Evolutionary conservation across 2,329 filamentous ascomycete genomes (phyloP), one percentile per base, ranked within the genome.

Genomic region (Ophiosphaerella herpotricha): DNA sequence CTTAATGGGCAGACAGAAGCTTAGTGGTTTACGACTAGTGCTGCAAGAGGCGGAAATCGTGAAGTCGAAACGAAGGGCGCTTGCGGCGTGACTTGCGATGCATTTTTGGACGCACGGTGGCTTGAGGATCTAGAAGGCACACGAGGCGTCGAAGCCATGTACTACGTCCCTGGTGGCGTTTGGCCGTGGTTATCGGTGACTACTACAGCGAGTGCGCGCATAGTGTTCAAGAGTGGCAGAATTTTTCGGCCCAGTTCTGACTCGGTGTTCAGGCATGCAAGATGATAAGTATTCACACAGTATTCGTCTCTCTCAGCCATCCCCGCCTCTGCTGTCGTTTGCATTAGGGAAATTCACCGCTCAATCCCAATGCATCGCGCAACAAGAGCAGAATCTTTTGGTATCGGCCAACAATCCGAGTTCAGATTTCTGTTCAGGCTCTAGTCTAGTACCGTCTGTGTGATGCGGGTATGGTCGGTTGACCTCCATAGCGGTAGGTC

Each of bases 21-120:
- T 32, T 21, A 36, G 16, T 31, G 16, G 31, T 24, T 18, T 24
- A 13, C 24, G 36, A 11, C 34, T 38, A 31, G 29, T 12, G 35
- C 23, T 23, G 40, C 16, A 34, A 43, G 29, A 43, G 43, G 38
- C 48, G 43, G 43, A 46, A 41, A 51, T 51, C 48, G 43, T 47
- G 33, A 39, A 43, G 38, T 40, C 36, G 31, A 8, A 33, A 18
- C 16, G 12, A 14, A 18, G 12, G 33, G 37, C 36, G 36, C 8
- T 18, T 24, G 37, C 40, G 40, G 48, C 36, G 43, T 42, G 29
- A 34, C n/a, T 36, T 38, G 23, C 23, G 12, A 16, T 26, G 16
- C 16, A 16, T 46, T 36, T 36, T 46, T 26, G 43, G 39, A 37
- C 34, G 21, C 43, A 26, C 16, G 7, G 36, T 39, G 43, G 43